Percentiles rank a stretch among this genome's conserved stretches.
Evolutionary conservation across 371 early-diverging fungal genomes (phyloP).

Genomic region (Mucor mucedo): DNA sequence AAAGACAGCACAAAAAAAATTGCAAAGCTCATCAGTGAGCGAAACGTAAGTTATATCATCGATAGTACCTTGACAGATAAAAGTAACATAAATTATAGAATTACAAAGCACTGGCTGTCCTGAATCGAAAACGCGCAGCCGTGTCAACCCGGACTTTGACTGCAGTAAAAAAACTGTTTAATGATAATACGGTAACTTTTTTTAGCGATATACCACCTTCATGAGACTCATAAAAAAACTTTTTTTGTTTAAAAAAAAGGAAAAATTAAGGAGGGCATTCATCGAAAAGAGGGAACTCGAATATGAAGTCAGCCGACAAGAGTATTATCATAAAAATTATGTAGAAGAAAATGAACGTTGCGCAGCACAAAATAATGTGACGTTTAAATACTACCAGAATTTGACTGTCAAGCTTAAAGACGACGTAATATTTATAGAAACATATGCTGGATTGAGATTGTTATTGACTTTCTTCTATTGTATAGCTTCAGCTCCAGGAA

Average conservation of each 20-base stretch:
- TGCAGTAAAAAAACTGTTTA: constrained; percentile 5
- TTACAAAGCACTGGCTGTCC: constrained; percentile 6
- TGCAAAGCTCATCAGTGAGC: background rate
- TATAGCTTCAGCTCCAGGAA: too few species aligned
- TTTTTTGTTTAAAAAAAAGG: background rate
- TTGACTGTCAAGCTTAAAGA: background rate
- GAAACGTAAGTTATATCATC: background rate
- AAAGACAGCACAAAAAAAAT: background rate
- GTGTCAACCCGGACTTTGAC: constrained; percentile 1
- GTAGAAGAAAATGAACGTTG: too few species aligned
- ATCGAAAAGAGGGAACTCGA: too few species aligned
- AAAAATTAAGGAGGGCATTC: too few species aligned
- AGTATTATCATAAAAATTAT: too few species aligned
- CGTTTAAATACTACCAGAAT: background rate
- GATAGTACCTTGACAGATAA: background rate
- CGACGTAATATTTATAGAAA: background rate
- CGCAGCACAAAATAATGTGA: background rate
- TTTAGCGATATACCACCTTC: background rate
- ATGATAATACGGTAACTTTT: background rate
- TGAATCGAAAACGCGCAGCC: constrained; percentile 4
- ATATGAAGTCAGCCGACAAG: background rate
- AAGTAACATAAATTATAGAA: background rate
- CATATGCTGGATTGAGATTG: background rate
- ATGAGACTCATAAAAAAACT: background rate
- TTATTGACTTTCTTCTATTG: too few species aligned